phyloP scores from a whole-genome alignment of 129 eudicot genomes.

The Lonicera japonica region DNA sequence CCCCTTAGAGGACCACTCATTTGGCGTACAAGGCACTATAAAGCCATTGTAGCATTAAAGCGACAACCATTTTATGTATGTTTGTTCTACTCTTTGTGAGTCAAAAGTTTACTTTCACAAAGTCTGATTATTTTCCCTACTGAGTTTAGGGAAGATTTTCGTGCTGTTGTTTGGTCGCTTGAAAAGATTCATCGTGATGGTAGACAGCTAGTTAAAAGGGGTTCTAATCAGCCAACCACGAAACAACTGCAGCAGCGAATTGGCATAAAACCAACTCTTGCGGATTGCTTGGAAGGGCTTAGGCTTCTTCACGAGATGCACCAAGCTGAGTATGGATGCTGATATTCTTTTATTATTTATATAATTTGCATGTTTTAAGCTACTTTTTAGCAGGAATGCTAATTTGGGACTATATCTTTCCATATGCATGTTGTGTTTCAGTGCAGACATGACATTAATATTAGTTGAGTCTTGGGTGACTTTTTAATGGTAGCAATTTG shows the following conservation, averaged over 20 bases:
- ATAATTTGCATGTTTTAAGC: not conserved
- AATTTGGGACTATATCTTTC: not conserved
- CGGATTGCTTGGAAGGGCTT: constrained; percentile 80
- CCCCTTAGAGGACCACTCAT: no score
- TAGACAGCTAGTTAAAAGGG: constrained; percentile 61
- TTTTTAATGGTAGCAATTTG: not conserved
- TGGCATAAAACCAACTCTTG: constrained; percentile 69
- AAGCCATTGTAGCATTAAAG: no score
- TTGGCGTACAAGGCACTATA: no score
- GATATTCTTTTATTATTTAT: not conserved
- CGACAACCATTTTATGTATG: no score
- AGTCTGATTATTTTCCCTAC: constrained; percentile 2
- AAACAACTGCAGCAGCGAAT: constrained; percentile 60
- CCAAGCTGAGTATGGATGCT: constrained; percentile 62
- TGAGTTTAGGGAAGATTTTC: constrained; percentile 58
- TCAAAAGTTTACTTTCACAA: not conserved
- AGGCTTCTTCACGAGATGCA: constrained; percentile 77
- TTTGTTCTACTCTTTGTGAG: not conserved
- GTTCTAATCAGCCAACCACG: constrained; percentile 36
- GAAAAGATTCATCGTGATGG: constrained; percentile 67
- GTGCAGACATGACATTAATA: not conserved
- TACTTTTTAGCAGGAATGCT: not conserved
- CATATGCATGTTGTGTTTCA: not conserved
- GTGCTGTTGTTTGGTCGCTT: constrained; percentile 36
- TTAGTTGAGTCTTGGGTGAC: not conserved